A percentile compares a stretch with the other conserved stretches of the same genome.
These are phyloP conservation scores for Fusarium globosum DNA, from an alignment of 2,329 filamentous ascomycete species.

Conservation along the genomic window DNA sequence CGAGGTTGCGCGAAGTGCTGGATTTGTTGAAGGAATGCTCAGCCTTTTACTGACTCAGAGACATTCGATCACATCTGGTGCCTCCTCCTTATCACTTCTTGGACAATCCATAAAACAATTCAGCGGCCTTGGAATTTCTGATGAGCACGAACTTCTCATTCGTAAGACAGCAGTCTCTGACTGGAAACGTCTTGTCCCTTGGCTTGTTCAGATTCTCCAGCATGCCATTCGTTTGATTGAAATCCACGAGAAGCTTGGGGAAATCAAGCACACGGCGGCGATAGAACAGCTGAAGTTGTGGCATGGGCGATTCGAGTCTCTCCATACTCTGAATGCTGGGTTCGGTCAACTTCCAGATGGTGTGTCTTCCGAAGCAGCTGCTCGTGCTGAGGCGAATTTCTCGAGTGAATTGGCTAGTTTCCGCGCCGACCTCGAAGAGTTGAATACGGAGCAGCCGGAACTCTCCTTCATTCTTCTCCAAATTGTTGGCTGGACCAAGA, in stretches of 20 bases:
- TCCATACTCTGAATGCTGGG: constrained; percentile 55
- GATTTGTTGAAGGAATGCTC: constrained; percentile 88
- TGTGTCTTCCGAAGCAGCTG: constrained; percentile 57
- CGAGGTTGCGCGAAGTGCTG: constrained; percentile 81
- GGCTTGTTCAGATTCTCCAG: constrained; percentile 76
- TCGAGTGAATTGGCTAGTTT: constrained; percentile 53
- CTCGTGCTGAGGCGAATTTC: constrained; percentile 50
- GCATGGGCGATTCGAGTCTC: constrained; percentile 59
- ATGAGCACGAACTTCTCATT: constrained; percentile 39
- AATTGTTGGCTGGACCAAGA: constrained; percentile 71
- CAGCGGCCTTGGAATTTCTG: constrained; percentile 48
- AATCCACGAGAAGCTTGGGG: constrained; percentile 74
- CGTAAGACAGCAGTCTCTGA: constrained; percentile 35
- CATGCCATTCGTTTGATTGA: constrained; percentile 71
- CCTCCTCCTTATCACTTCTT: constrained; percentile 54
- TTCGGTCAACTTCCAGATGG: constrained; percentile 62
- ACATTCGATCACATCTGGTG: constrained; percentile 55
- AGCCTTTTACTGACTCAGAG: constrained; percentile 72
- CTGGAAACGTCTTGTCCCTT: constrained; percentile 54
- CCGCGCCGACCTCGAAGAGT: constrained; percentile 54
- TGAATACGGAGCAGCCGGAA: constrained; percentile 60
- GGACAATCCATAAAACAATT: constrained; percentile 53
- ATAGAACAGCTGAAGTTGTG: constrained; percentile 61
- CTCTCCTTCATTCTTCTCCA: constrained; percentile 74
- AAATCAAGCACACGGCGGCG: constrained; percentile 58